Percentiles rank a stretch among this genome's conserved stretches.
These are phyloP conservation scores for Metschnikowia aberdeeniae DNA, from an alignment of 805 yeast genomes.

Conservation along the genomic window DNA sequence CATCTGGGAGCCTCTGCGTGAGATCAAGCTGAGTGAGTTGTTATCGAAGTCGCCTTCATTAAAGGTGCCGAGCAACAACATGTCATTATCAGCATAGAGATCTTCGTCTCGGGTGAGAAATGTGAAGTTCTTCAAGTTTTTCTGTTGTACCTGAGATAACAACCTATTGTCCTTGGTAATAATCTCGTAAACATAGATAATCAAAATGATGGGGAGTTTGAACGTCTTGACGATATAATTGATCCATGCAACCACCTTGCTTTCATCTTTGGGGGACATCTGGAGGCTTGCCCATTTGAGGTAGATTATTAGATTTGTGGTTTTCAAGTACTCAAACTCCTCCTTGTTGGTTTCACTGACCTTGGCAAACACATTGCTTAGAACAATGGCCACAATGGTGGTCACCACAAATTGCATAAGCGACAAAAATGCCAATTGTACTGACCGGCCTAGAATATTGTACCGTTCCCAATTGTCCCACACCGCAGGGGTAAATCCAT, in stretches of 20 bases:
- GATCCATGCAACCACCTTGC: constrained; percentile 10
- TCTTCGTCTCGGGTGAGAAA: constrained; percentile 31
- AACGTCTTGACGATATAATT: constrained; percentile 24
- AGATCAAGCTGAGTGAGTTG: constrained; percentile 22
- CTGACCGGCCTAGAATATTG: constrained; percentile 42
- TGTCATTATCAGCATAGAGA: constrained; percentile 28
- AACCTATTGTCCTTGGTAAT: constrained; percentile 18
- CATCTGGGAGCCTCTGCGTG: constrained; percentile 26
- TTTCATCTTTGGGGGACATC: constrained; percentile 9
- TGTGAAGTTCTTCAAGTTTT: constrained; percentile 31
- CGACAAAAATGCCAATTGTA: constrained; percentile 49
- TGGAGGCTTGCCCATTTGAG: constrained; percentile 29
- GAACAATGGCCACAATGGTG: constrained; percentile 52
- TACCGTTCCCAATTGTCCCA: constrained; percentile 54
- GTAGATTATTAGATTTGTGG: constrained; percentile 36
- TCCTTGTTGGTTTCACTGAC: constrained; percentile 30
- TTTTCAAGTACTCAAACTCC: constrained; percentile 38
- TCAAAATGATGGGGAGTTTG: constrained; percentile 33
- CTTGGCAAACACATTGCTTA: constrained; percentile 39
- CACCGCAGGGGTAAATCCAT: constrained; percentile 58
- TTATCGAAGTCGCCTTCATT: constrained; percentile 20
- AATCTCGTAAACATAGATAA: constrained; percentile 33
- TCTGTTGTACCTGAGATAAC: constrained; percentile 17
- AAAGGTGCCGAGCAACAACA: constrained; percentile 18
- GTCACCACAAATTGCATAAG: constrained; percentile 52